Evolutionary conservation across 2,329 filamentous ascomycete genomes (phyloP), one percentile per base, ranked within the genome.

Genomic region (Hypomyces perniciosus): DNA sequence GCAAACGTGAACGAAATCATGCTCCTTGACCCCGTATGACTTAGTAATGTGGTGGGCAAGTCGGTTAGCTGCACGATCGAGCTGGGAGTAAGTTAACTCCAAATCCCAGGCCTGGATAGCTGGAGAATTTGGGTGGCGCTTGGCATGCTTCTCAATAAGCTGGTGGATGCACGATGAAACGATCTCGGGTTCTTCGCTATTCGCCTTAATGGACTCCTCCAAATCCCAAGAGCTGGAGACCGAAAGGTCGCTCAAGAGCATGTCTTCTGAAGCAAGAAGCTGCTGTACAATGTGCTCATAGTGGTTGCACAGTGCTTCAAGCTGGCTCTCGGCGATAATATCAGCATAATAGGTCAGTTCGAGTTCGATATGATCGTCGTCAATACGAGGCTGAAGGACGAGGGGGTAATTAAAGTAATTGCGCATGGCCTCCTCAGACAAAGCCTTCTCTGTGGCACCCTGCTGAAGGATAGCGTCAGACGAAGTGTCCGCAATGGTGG

Each of bases 1-100:
- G 42, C 60, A 65, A 0, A 67, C 42, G 6, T 61, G 59, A 0
- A 67, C 55, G 6, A 54, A 40, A 27, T 55, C 53, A 9, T 44
- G 37, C 1, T 46, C 34, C 30, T 31, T 31, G 35, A 55, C 51
- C 2, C 40, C 43, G 38, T 44, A 44, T 4, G n/a, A 12, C 4
- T 53, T 44, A 5, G 51, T 34, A 12, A 55, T 49, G 50, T 50
- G n/a, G 9, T 53, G 41, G 1, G 46, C 51, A 30, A 53, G 46
- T 5, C 51, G 45, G 46, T 50, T 50, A 2, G 51, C 46, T n/a
- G 51, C 40, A 8, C 35, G 2, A 37, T 53, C 13, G 7, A 53
- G 41, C 20, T 53, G 31, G 2, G 29, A 10, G 38, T 53, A 53
- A 4, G 51, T 53, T 12, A 55, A 28, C 4, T 51, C 26, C 3